Percentiles rank a stretch among this genome's conserved stretches.
Evolutionary conservation across 140 eudicot species (phyloP).

Genomic region (Ambrosia hybrid): DNA sequence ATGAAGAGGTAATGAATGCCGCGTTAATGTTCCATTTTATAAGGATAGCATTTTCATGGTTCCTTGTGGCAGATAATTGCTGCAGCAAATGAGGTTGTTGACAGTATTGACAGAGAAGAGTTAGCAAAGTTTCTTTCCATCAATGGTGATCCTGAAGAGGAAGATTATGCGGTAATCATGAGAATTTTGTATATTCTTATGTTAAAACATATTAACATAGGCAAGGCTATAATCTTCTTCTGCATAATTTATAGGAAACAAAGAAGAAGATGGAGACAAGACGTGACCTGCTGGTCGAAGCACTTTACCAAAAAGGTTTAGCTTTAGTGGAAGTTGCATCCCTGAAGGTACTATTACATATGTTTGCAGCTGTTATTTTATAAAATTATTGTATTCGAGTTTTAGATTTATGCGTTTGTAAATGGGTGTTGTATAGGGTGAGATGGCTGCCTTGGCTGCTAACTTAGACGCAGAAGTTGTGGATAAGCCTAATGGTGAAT

Average conservation of each 20-base stretch:
- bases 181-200: not conserved
- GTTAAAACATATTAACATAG: too few relatives aligned
- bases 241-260: conserved; percentile 38
- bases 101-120: conserved; percentile 79
- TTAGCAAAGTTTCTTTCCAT: conserved; percentile 70
- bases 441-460: conserved; percentile 49
- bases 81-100: conserved; percentile 81
- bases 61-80: conserved; percentile 49
- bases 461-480: conserved; percentile 42
- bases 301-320: conserved; percentile 92
- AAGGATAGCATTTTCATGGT: conserved; percentile 7
- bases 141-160: conserved; percentile 87
- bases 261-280: conserved; percentile 89
- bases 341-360: conserved; percentile 51
- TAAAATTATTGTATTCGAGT: too few relatives aligned
- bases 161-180: conserved; percentile 67
- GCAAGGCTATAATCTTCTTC: not conserved
- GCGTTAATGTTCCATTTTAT: not conserved
- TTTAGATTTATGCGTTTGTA: too few relatives aligned
- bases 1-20: conserved; percentile 62
- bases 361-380: conserved; percentile 6
- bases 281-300: conserved; percentile 86
- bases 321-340: conserved; percentile 76
- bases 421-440: conserved; percentile 39
- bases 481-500: conserved; percentile 35